These are phyloP conservation scores for Trapa bicornis DNA, from an alignment of 345 rosid species.

Conservation along the genomic window DNA sequence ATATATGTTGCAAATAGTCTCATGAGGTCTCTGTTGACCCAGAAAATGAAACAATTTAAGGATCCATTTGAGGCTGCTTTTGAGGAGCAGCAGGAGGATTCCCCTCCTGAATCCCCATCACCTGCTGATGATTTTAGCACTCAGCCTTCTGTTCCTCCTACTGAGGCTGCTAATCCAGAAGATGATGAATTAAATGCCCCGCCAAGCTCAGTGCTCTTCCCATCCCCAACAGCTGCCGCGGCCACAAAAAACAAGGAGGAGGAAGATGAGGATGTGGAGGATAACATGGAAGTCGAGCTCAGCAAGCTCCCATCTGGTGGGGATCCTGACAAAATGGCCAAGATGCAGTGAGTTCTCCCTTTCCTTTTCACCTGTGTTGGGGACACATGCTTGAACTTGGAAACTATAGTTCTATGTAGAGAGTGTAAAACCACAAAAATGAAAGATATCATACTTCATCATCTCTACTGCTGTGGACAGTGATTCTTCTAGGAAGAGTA, in stretches of 20 bases:
- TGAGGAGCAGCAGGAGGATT: constrained; percentile 65
- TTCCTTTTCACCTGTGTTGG: background rate
- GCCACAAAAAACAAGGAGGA: constrained; percentile 40
- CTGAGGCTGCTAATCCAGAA: constrained; percentile 11
- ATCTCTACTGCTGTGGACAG: background rate
- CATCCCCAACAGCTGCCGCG: constrained; percentile 5
- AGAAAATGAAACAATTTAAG: constrained; percentile 61
- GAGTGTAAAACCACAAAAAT: background rate
- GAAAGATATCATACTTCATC: background rate
- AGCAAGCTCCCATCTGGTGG: constrained; percentile 54
- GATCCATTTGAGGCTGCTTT: constrained; percentile 90
- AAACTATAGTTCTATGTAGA: background rate
- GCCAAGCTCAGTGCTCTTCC: constrained; percentile 10
- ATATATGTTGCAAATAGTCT: too few species aligned
- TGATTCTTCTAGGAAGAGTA: background rate
- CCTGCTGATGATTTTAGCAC: constrained; percentile 28
- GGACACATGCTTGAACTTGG: background rate
- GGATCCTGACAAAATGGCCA: constrained; percentile 77
- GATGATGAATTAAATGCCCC: constrained; percentile 12
- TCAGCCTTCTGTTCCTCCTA: constrained; percentile 16
- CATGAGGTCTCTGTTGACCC: background rate
- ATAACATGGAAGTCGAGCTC: constrained; percentile 79
- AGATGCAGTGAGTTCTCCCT: constrained; percentile 62
- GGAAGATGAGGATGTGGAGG: constrained; percentile 78
- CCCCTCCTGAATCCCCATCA: constrained; percentile 53